Evolutionary conservation across 768 basidiomycete species (phyloP).

Genomic region (Termitomyces sp.): DNA sequence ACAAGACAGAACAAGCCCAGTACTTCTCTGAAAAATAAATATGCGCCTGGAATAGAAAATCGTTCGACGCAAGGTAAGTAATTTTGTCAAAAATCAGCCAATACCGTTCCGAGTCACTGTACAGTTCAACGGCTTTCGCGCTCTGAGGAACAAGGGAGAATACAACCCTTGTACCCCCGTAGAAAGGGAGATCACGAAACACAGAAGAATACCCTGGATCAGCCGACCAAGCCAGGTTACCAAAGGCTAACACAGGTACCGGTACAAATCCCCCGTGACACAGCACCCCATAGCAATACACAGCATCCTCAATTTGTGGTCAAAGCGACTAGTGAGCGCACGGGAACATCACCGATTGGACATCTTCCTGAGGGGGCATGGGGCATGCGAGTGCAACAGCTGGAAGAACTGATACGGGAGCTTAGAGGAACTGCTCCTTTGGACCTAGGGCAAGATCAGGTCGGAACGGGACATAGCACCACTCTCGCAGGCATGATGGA

Average conservation of each 20-base stretch:
- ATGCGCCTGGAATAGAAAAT: background rate
- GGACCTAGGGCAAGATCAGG: background rate
- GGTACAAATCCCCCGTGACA: background rate
- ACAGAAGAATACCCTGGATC: background rate
- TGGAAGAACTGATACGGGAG: constrained; percentile 3
- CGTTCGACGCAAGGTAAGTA: background rate
- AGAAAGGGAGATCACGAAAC: background rate
- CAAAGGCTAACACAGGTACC: background rate
- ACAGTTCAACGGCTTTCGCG: background rate
- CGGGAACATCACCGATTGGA: background rate
- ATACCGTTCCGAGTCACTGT: background rate
- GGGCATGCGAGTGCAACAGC: constrained; percentile 2
- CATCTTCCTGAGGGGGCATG: background rate
- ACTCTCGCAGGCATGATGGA: background rate
- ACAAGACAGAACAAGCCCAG: background rate
- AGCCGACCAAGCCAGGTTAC: background rate
- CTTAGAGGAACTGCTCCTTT: background rate
- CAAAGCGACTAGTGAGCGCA: no score
- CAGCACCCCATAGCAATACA: background rate
- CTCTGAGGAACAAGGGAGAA: background rate
- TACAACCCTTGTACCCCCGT: background rate
- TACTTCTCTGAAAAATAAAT: background rate
- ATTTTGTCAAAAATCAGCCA: background rate
- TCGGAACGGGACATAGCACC: constrained; percentile 1
- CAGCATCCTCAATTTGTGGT: background rate